These are phyloP conservation scores for Acacia confusa DNA, from an alignment of 306 rosid species.

Conservation along the genomic window DNA sequence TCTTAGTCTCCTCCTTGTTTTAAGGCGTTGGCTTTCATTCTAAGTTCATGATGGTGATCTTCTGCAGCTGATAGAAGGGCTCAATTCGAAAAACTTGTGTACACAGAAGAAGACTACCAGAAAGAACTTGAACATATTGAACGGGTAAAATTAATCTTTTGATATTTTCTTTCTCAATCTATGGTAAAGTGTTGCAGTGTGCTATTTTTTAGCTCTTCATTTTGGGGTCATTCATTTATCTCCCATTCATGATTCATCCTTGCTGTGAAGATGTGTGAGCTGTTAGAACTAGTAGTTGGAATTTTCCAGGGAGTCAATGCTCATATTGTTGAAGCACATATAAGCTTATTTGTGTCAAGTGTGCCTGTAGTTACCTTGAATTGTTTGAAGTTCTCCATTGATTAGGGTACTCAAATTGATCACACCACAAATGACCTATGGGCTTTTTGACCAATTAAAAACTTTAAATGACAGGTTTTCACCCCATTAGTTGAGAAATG, in stretches of 20 bases:
- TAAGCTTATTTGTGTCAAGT: neutral
- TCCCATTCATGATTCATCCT: constrained; percentile 3
- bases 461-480: constrained; percentile 62
- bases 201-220: constrained; percentile 2
- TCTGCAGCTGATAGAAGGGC: constrained; percentile 95
- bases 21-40: constrained; percentile 10
- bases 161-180: constrained; percentile 14
- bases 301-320: neutral
- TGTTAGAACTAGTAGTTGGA: neutral
- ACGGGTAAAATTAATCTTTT: constrained; percentile 46
- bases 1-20: neutral
- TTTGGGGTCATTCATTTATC: constrained; percentile 1
- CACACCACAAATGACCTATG: neutral
- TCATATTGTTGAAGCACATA: neutral
- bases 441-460: constrained; percentile 24
- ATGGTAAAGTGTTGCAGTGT: neutral
- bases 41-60: constrained; percentile 33
- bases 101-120: constrained; percentile 91
- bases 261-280: constrained; percentile 7
- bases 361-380: neutral
- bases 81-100: constrained; percentile 84
- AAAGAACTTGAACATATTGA: constrained; percentile 99
- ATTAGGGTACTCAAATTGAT: constrained; percentile 3
- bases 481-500: constrained; percentile 95
- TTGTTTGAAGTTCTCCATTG: neutral